Percentiles rank a stretch among this genome's conserved stretches.
Conservation (phyloP, 2,329 filamentous ascomycete species). For the Neopestalotiopsis rosae region DNA sequence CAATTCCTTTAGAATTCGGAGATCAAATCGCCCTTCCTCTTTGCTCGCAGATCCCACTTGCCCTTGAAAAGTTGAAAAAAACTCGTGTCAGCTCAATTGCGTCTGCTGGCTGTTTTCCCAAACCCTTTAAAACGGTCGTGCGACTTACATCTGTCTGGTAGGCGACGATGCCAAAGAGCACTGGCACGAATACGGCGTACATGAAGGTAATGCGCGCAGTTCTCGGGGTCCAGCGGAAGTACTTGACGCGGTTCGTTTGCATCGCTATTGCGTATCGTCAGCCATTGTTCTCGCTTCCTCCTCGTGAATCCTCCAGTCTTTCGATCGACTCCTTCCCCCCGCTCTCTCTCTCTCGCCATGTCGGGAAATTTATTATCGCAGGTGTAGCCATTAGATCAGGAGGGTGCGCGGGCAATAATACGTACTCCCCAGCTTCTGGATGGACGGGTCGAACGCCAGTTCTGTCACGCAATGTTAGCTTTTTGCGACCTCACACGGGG, state of each 20-base stretch:
- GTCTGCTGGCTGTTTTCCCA: background rate
- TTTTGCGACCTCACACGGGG: background rate
- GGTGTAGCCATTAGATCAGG: background rate
- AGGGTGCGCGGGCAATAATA: constrained; percentile 20
- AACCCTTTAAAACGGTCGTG: background rate
- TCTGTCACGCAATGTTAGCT: constrained; percentile 42
- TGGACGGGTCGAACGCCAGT: constrained; percentile 52
- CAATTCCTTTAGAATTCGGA: constrained; percentile 68
- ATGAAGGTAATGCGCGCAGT: constrained; percentile 81
- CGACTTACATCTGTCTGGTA: constrained; percentile 87
- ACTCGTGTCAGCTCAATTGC: background rate
- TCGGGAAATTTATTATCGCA: background rate
- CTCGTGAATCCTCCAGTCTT: background rate
- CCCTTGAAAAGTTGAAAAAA: constrained; percentile 62
- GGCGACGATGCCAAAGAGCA: constrained; percentile 71
- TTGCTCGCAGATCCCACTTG: constrained; percentile 83
- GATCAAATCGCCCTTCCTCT: constrained; percentile 86
- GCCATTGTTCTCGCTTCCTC: background rate
- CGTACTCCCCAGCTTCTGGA: constrained; percentile 53
- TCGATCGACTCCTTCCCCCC: background rate
- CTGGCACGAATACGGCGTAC: constrained; percentile 77
- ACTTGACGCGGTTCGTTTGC: constrained; percentile 84
- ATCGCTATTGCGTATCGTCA: constrained; percentile 66
- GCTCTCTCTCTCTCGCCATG: no score
- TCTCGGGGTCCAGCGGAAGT: constrained; percentile 90